phyloP scores from a whole-genome alignment of 345 rosid genomes.

The Aquilaria yunnanensis region DNA sequence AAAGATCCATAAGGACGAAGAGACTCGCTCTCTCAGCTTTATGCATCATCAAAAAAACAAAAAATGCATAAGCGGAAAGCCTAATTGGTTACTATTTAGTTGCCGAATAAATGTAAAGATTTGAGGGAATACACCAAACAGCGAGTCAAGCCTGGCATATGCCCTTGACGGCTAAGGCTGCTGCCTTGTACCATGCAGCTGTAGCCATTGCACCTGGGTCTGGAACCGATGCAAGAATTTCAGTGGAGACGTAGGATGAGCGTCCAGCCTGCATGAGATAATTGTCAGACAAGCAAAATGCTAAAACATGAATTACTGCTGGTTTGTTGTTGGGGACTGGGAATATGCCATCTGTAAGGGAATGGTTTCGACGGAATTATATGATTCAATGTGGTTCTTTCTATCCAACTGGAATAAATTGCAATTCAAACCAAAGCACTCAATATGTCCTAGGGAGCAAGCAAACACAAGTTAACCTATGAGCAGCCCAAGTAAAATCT shows the following conservation, averaged over 20 bases:
- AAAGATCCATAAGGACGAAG: neutral
- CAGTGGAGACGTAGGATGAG: slow-evolving; percentile 61
- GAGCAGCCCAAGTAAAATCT: no score
- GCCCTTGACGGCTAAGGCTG: slow-evolving; percentile 73
- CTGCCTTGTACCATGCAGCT: slow-evolving; percentile 90
- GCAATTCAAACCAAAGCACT: neutral
- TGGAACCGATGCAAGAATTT: slow-evolving; percentile 59
- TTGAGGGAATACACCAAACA: neutral
- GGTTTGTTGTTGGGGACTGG: no score
- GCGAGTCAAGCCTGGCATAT: slow-evolving; percentile 20
- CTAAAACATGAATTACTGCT: neutral
- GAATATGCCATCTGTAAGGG: no score
- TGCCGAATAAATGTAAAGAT: slow-evolving; percentile 2
- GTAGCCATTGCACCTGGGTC: slow-evolving; percentile 97
- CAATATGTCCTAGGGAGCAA: no score
- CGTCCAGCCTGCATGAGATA: slow-evolving; percentile 65
- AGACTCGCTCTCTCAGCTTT: slow-evolving; percentile 47
- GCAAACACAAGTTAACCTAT: no score
- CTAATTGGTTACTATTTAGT: slow-evolving; percentile 13
- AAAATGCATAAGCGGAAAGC: slow-evolving; percentile 51
- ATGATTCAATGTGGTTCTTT: no score
- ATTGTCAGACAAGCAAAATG: slow-evolving; percentile 8
- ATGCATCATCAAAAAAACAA: slow-evolving; percentile 12
- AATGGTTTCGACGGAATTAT: no score
- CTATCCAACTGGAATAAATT: no score